Base-by-base conservation (phyloP, 2,329 filamentous ascomycete genomes). In the Neopestalotiopsis clavispora region DNA sequence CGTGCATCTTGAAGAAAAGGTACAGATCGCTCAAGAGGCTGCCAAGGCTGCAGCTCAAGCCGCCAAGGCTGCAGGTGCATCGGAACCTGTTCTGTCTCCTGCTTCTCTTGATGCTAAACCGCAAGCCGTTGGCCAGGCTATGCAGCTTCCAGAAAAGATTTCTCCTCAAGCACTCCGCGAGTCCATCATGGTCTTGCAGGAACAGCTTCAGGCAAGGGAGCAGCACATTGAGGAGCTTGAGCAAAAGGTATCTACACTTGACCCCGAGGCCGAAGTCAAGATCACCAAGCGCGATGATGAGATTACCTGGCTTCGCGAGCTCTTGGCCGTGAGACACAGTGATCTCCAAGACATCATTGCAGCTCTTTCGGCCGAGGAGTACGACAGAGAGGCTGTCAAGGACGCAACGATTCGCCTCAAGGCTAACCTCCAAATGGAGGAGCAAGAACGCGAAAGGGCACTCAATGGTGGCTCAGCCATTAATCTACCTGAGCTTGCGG, bases 381-480 rank as follows among this genome's bases (percentile, higher is more conserved):
- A 93, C 78, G 91, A 98, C 79, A 89, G 90, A 68, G 90, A 94
- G 71, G 87, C 89, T 5, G 92, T 98, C 72, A 93, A 93, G 75
- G 95, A 98, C 78, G 94, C 95, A 5, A 93, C 94, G 45, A 98
- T 98, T 74, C 92, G 96, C 66, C 90, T 99, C 70, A 94, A 94
- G 78, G 94, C 96, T 14, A 98, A 97, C 76, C 85, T 99, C 45
- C 94, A 98, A 78, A 99, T 99, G 96, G 95, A 99, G 80, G 93
- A 97, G 78, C 94, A 97, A 78, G 95, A 98, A 81, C 93, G 94
- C 65, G 95, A 98, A 80, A 89, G 96, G 69, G 91, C 94, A 0
- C 88, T 93, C 81, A 90, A 92, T 67, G 91, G 91, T 62, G 89
- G 88, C 14, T 92, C 90, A 7, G 84, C 89, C 34, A 86, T 91